phyloP scores from a whole-genome alignment of 164 flowering plant genomes.

The Magnolia changhungtana region DNA sequence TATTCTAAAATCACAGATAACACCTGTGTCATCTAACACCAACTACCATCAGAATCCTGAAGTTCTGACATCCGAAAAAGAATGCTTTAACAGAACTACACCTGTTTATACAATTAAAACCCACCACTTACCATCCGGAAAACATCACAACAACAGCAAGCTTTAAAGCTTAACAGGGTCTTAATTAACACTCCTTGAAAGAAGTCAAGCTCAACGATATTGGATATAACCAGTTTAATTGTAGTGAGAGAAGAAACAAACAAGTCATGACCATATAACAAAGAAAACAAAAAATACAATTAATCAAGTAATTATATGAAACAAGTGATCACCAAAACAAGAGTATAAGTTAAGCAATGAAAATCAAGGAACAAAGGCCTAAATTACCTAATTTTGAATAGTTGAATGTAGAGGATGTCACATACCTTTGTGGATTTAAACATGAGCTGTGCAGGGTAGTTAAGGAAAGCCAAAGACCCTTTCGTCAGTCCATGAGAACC shows the following conservation, averaged over 20 bases:
- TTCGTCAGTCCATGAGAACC: slow-evolving; percentile 91
- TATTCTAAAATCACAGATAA: not conserved
- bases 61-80: not conserved
- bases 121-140: not conserved
- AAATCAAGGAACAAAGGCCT: not conserved
- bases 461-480: slow-evolving; percentile 86
- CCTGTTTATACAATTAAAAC: not conserved
- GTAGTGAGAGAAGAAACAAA: too few species aligned
- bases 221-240: too few species aligned
- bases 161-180: too few species aligned
- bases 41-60: not conserved
- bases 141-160: not conserved
- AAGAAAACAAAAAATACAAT: too few species aligned
- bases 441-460: slow-evolving; percentile 94
- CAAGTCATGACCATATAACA: too few species aligned
- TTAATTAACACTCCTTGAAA: too few species aligned
- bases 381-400: not conserved
- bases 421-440: slow-evolving; percentile 92
- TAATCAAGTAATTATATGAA: too few species aligned
- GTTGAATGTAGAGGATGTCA: not conserved
- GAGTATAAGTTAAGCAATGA: too few species aligned
- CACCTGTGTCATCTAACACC: not conserved
- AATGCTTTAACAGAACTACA: not conserved
- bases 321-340: too few species aligned
- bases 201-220: too few species aligned